Percentiles rank a stretch among this genome's conserved stretches.
Conservation (phyloP, 352 stramenopile species). For the Blastocystis sp. region DNA sequence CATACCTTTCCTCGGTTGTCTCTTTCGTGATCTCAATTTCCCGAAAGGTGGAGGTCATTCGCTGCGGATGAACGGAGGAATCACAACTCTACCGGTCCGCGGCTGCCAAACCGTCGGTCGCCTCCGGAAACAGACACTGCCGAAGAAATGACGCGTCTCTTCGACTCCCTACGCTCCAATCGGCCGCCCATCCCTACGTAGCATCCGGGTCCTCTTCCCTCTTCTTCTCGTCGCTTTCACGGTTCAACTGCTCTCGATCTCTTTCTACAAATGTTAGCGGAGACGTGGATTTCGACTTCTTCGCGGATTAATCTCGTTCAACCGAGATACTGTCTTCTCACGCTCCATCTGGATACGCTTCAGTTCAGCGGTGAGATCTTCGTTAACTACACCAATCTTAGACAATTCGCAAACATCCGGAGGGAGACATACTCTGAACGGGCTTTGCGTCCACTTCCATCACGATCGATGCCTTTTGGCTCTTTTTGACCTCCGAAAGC, state of each 20-base stretch:
- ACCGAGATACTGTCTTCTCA: constrained; percentile 5
- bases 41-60: background rate
- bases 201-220: background rate
- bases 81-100: background rate
- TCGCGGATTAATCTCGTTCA: constrained; percentile 42
- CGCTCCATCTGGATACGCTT: constrained; percentile 23
- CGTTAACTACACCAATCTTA: background rate
- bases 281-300: background rate
- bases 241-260: background rate
- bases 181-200: background rate
- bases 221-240: background rate
- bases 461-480: no score
- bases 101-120: background rate
- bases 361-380: constrained; percentile 21
- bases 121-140: background rate
- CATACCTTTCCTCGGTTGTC: constrained; percentile 26
- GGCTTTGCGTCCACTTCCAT: constrained; percentile 13
- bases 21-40: constrained; percentile 30
- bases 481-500: no score
- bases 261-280: constrained; percentile 10
- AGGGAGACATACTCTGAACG: background rate
- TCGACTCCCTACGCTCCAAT: background rate
- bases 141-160: constrained; percentile 33
- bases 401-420: background rate
- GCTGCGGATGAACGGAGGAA: background rate